phyloP scores from a whole-genome alignment of 768 basidiomycete species.

The Suillus sp. region DNA sequence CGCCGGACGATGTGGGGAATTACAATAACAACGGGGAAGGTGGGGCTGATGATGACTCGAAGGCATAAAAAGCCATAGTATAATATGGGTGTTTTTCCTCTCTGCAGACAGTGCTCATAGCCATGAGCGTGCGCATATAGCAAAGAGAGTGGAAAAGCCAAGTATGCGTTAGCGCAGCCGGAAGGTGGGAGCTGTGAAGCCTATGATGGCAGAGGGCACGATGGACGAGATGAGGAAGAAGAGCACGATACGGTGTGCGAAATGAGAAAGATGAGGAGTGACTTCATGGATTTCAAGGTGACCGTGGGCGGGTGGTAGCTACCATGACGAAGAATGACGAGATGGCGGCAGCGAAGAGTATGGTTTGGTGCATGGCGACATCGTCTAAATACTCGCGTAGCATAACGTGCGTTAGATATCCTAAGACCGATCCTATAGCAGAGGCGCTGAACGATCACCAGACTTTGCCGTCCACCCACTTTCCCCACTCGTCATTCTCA shows the following conservation, averaged over 20 bases:
- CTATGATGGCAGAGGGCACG: constrained; percentile 59
- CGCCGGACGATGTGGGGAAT: constrained; percentile 58
- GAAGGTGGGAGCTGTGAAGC: constrained; percentile 65
- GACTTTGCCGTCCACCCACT: constrained; percentile 41
- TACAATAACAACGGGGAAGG: constrained; percentile 55
- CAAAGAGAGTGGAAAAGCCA: constrained; percentile 68
- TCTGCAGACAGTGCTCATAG: constrained; percentile 83
- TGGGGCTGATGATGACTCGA: constrained; percentile 66
- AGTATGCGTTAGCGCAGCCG: constrained; percentile 79
- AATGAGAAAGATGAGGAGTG: constrained; percentile 51
- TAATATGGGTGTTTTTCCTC: constrained; percentile 95
- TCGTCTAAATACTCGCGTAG: constrained; percentile 44
- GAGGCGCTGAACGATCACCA: constrained; percentile 36
- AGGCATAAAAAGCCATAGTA: constrained; percentile 84
- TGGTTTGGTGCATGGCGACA: constrained; percentile 51
- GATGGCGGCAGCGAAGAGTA: constrained; percentile 51
- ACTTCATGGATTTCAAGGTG: constrained; percentile 18
- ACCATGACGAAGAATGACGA: constrained; percentile 49
- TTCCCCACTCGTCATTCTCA: constrained; percentile 41
- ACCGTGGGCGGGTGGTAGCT: constrained; percentile 42
- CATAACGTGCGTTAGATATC: constrained; percentile 37
- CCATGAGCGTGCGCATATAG: constrained; percentile 72
- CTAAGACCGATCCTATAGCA: constrained; percentile 37
- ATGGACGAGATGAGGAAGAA: too few relatives aligned
- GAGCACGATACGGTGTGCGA: constrained; percentile 72